These are phyloP conservation scores for Colletotrichum sp. DNA, from an alignment of 2,329 filamentous ascomycete species.

Conservation along the genomic window DNA sequence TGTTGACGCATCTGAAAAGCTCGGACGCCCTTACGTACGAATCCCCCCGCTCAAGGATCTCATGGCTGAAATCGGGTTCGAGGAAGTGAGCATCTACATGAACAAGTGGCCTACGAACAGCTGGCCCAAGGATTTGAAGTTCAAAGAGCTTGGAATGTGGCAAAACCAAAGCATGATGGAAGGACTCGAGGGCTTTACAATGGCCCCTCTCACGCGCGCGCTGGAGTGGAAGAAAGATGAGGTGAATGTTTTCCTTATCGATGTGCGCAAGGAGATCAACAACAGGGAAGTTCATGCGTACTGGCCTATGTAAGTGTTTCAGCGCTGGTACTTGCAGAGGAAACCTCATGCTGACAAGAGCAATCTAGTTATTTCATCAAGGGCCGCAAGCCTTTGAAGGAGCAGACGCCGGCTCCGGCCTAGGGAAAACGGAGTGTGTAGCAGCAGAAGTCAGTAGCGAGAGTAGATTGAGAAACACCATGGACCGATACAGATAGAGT, in stretches of 20 bases:
- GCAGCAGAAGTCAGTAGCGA: too few relatives aligned
- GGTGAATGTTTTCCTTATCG: conserved; percentile 35
- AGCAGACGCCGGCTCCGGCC: too few relatives aligned
- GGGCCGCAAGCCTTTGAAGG: too few relatives aligned
- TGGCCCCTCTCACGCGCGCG: conserved; percentile 36
- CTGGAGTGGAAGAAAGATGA: conserved; percentile 34
- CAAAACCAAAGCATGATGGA: conserved; percentile 34
- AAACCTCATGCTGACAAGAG: too few relatives aligned
- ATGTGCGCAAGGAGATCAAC: conserved; percentile 35
- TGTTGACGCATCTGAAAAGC: conserved; percentile 25
- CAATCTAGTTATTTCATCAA: too few relatives aligned
- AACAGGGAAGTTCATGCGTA: conserved; percentile 37
- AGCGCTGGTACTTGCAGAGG: too few relatives aligned
- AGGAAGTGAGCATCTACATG: conserved; percentile 29
- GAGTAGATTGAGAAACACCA: too few relatives aligned
- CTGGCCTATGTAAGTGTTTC: conserved; percentile 38
- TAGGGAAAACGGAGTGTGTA: too few relatives aligned
- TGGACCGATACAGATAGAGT: too few relatives aligned
- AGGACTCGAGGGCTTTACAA: conserved; percentile 36
- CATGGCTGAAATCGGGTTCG: conserved; percentile 27
- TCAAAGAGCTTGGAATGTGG: conserved; percentile 38
- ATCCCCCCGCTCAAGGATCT: neutral
- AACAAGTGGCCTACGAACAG: conserved; percentile 37
- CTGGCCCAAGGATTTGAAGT: conserved; percentile 35
- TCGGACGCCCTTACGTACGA: neutral